Base-by-base conservation (phyloP, 1,139 yeast genomes). In the Diutina siamensis region DNA sequence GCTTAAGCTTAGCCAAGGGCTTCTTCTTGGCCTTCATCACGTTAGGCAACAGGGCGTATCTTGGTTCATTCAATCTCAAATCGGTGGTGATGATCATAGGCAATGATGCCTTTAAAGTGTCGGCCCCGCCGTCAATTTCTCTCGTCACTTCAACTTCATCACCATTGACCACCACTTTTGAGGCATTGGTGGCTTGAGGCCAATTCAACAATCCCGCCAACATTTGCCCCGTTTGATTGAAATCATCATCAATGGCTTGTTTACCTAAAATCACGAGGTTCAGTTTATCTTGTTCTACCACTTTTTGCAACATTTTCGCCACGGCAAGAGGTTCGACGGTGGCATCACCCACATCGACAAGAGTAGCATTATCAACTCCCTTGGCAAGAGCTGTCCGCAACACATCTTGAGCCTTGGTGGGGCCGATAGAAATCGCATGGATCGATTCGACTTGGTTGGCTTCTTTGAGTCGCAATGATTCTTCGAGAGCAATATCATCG, bases 21-120 rank as follows among this genome's bases (percentile, higher is more conserved):
- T 87, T 88, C 78, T 89, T 89, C 72, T 92, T 92, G 47, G 97
- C 98, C 72, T 92, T 92, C 98, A 92, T 92, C 66, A 88, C 78
- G 62, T 89, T 92, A 48, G 96, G 97, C 58, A 92, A 73, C 10
- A 94, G 80, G 18, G 95, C 96, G 59, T 87, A 92, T 55, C 97
- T 79, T 47, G 98, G 98, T 59, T 80, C 94, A 61, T 92, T 92
- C 57, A 92, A 76, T 64, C 98, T 83, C 56, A 92, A 73, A 63
- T 92, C 98, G 2, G 97, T 83, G 44, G 97, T 88, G 56, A 92
- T 77, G 49, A 92, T 75, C 70, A 89, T 61, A 42, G 98, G 98
- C 51, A 89, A 72, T 52, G 76, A 68, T 35, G 95, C 87, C 47
- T 75, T 72, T 48, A 92, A 72, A 15, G 87, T 80, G 62, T 88